These are phyloP conservation scores for Calonectria honghensis DNA, from an alignment of 2,329 filamentous ascomycete genomes.

Conservation along the genomic window DNA sequence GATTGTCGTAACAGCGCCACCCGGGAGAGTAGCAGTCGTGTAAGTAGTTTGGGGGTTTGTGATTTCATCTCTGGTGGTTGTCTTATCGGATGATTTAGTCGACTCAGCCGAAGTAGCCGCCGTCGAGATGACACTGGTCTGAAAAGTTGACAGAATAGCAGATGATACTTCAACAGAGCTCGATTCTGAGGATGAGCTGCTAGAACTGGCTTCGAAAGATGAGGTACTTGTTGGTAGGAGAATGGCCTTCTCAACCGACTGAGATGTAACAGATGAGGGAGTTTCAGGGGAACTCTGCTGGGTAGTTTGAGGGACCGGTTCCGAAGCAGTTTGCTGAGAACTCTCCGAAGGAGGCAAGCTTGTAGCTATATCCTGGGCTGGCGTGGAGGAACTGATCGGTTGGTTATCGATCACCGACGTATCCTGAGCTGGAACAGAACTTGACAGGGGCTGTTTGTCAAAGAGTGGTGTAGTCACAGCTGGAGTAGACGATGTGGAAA, in stretches of 20 bases:
- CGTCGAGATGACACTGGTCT: slow-evolving; percentile 46
- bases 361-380: not conserved
- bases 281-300: slow-evolving; percentile 31
- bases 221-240: slow-evolving; percentile 30
- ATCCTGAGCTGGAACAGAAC: slow-evolving; percentile 5
- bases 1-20: slow-evolving; percentile 49
- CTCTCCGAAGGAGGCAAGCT: not conserved
- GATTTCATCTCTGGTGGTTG: slow-evolving; percentile 37
- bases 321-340: slow-evolving; percentile 7
- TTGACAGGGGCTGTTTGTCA: not conserved
- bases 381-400: not conserved
- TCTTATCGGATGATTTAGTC: slow-evolving; percentile 44
- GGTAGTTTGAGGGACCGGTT: slow-evolving; percentile 6
- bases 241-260: slow-evolving; percentile 38
- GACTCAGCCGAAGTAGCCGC: slow-evolving; percentile 43
- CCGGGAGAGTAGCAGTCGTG: slow-evolving; percentile 49
- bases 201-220: not conserved
- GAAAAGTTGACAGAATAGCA: slow-evolving; percentile 45
- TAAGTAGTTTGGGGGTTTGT: slow-evolving; percentile 42
- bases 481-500: not conserved
- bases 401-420: not conserved
- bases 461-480: slow-evolving; percentile 16
- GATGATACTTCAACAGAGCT: slow-evolving; percentile 39
- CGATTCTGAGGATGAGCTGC: slow-evolving; percentile 16
- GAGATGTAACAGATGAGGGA: slow-evolving; percentile 17